Percentiles rank a stretch among this genome's conserved stretches.
These are phyloP conservation scores for Angomonas ambiguus DNA, from an alignment of 208 protist species.

Conservation along the genomic window DNA sequence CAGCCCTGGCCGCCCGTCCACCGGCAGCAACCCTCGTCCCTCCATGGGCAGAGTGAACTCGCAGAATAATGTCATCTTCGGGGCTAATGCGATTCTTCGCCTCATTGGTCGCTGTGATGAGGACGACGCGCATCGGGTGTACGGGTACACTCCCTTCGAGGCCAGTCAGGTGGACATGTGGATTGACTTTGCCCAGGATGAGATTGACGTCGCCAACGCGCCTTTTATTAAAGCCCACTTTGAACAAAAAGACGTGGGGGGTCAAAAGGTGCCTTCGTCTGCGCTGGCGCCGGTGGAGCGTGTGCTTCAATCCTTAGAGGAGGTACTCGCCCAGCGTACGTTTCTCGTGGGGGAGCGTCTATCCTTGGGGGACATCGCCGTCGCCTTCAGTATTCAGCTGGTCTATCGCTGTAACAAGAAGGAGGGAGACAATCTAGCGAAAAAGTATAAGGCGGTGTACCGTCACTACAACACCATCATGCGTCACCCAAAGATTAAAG, in stretches of 20 bases:
- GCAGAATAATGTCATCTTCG: conserved; percentile 53
- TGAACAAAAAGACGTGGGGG: conserved; percentile 26
- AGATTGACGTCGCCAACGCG: conserved; percentile 54
- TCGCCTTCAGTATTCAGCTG: conserved; percentile 64
- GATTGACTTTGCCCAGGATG: conserved; percentile 73
- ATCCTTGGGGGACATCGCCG: conserved; percentile 70
- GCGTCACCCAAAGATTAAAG: conserved; percentile 60
- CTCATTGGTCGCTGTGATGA: conserved; percentile 58
- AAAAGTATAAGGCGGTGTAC: conserved; percentile 58
- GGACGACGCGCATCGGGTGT: conserved; percentile 37
- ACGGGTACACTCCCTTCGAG: conserved; percentile 74
- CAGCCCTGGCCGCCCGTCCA: neutral
- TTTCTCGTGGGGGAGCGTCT: conserved; percentile 83
- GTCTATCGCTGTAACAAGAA: conserved; percentile 55
- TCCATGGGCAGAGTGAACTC: conserved; percentile 12
- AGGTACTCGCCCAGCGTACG: conserved; percentile 62
- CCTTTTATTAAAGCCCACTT: conserved; percentile 38
- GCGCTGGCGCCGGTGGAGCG: conserved; percentile 33
- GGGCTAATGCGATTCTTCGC: conserved; percentile 77
- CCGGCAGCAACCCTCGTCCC: neutral
- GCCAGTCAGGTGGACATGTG: conserved; percentile 80
- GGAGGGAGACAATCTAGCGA: conserved; percentile 45
- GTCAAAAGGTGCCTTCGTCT: conserved; percentile 17
- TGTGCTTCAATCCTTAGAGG: conserved; percentile 48
- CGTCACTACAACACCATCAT: conserved; percentile 81